Conservation (phyloP, 2,329 filamentous ascomycete species). For the Chaetomiaceae sp. region DNA sequence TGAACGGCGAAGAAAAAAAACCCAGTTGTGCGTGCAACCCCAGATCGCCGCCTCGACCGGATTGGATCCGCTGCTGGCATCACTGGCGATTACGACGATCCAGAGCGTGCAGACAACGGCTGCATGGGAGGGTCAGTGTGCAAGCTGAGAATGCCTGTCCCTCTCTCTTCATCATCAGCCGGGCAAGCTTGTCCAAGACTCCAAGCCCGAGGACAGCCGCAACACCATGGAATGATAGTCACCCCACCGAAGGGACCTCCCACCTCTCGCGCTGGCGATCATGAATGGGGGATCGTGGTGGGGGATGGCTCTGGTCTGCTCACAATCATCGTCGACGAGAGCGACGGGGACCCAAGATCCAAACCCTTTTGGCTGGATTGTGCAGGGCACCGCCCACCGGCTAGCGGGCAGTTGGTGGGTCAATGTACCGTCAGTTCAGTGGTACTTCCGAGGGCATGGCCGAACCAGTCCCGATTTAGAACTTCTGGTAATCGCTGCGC, state of each 20-base stretch:
- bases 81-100: constrained; percentile 15
- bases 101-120: constrained; percentile 1
- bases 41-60: constrained; percentile 9
- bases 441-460: constrained; percentile 27
- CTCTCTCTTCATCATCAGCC: background rate
- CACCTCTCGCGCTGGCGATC: background rate
- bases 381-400: constrained; percentile 11
- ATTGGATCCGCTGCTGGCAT: constrained; percentile 18
- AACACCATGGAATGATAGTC: background rate
- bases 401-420: constrained; percentile 3
- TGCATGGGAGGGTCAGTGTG: background rate
- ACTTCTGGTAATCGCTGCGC: constrained; percentile 35
- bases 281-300: background rate
- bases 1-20: constrained; percentile 10
- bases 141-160: background rate
- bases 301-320: background rate
- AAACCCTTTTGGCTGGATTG: constrained; percentile 3
- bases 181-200: background rate
- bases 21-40: constrained; percentile 18
- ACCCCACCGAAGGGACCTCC: background rate
- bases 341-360: background rate
- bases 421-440: constrained; percentile 24
- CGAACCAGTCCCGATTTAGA: constrained; percentile 36
- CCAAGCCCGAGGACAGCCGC: constrained; percentile 1
- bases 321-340: background rate